Conservation (phyloP, 108 stramenopile genomes). For the Skeletonema tropicum region DNA sequence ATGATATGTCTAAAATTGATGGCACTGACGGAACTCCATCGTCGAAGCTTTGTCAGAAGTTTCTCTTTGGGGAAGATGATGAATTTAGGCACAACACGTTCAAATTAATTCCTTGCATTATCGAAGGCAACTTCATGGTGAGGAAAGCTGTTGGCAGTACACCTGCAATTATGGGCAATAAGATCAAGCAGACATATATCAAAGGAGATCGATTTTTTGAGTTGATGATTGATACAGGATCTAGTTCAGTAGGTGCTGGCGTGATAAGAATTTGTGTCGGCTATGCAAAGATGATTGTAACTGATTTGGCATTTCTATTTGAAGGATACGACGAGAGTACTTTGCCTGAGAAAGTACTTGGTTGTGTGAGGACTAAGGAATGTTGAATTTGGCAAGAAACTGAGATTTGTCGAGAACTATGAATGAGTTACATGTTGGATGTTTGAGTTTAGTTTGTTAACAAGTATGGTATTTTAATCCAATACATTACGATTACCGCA, state of each 20-base stretch:
- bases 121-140: constrained; percentile 94
- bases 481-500: neutral
- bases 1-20: constrained; percentile 79
- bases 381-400: constrained; percentile 69
- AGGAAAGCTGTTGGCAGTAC: constrained; percentile 89
- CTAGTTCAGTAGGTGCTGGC: constrained; percentile 79
- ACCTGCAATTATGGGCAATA: constrained; percentile 93
- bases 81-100: constrained; percentile 84
- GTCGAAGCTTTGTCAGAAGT: constrained; percentile 73
- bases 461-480: neutral
- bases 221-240: constrained; percentile 88
- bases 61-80: constrained; percentile 81
- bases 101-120: constrained; percentile 93
- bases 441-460: no score
- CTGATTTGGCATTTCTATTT: constrained; percentile 91
- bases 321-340: constrained; percentile 84
- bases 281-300: constrained; percentile 89
- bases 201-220: constrained; percentile 86
- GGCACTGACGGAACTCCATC: constrained; percentile 74
- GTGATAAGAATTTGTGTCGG: constrained; percentile 80
- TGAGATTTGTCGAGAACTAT: constrained; percentile 41
- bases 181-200: constrained; percentile 88
- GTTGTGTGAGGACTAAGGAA: constrained; percentile 72
- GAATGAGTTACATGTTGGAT: neutral
- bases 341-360: constrained; percentile 89